Evolutionary conservation across 1,139 yeast genomes (phyloP).

Genomic region (Suhomyces bribrorum): DNA sequence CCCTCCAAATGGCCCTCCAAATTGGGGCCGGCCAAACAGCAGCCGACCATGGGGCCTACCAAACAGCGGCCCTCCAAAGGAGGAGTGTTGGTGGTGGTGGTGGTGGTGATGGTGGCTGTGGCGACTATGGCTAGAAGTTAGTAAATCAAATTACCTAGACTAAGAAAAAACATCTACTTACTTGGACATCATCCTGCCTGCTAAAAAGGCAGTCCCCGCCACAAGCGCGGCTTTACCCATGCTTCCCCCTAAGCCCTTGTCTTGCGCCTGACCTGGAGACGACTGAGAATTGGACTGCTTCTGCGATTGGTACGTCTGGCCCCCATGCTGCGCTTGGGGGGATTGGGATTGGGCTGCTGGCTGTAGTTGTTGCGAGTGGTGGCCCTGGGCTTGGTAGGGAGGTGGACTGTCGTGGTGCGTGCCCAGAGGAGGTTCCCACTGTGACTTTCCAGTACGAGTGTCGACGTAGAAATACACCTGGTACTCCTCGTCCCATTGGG

Average conservation of each 20-base stretch:
- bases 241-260: constrained; percentile 1
- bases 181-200: background rate
- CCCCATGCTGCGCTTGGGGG: background rate
- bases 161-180: background rate
- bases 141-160: background rate
- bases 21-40: too few relatives aligned
- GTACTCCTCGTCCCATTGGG: constrained; percentile 32
- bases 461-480: constrained; percentile 26
- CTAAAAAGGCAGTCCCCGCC: constrained; percentile 3
- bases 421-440: constrained; percentile 20
- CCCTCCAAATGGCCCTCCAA: too few relatives aligned
- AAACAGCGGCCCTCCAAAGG: too few relatives aligned
- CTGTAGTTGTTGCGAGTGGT: constrained; percentile 6
- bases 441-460: constrained; percentile 24
- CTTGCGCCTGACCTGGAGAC: constrained; percentile 1
- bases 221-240: constrained; percentile 16
- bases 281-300: too few relatives aligned
- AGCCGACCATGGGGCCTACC: too few relatives aligned
- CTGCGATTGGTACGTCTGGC: too few relatives aligned
- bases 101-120: too few relatives aligned
- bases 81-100: too few relatives aligned
- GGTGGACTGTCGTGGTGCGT: constrained; percentile 1
- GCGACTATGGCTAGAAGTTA: constrained; percentile 2
- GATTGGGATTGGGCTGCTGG: constrained; percentile 1
- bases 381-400: constrained; percentile 4